Percentiles rank a stretch among this genome's conserved stretches.
phyloP scores from a whole-genome alignment of 129 eudicot species.

The Saussurea involucrata region DNA sequence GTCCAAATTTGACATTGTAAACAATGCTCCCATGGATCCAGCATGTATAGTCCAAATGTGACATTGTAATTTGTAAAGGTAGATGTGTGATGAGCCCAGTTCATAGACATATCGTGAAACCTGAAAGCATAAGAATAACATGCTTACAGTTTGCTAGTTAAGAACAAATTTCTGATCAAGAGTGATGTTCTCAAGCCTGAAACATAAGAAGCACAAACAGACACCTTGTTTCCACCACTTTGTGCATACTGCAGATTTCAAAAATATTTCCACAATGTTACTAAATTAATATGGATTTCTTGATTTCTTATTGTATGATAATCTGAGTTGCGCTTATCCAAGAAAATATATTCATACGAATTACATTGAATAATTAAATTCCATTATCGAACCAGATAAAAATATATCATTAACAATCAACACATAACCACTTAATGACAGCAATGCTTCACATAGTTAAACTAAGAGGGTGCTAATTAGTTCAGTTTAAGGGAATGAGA shows the following conservation, averaged over 20 bases:
- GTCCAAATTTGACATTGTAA: too few species aligned
- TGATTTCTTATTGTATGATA: background rate
- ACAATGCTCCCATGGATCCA: constrained; percentile 99
- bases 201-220: background rate
- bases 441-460: too few species aligned
- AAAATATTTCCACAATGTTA: background rate
- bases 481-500: too few species aligned
- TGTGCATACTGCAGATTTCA: background rate
- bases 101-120: constrained; percentile 40
- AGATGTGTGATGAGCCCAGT: constrained; percentile 84
- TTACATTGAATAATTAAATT: background rate
- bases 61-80: constrained; percentile 85
- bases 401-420: too few species aligned
- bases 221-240: background rate
- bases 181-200: constrained; percentile 3
- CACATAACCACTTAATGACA: too few species aligned
- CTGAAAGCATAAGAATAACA: constrained; percentile 13
- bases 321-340: background rate
- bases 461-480: too few species aligned
- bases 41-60: constrained; percentile 91
- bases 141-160: background rate
- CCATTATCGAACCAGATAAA: background rate
- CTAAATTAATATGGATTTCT: background rate
- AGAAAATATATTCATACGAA: background rate
- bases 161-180: background rate